Conservation (phyloP, 768 basidiomycete genomes). For the Lentinus tigrinus region DNA sequence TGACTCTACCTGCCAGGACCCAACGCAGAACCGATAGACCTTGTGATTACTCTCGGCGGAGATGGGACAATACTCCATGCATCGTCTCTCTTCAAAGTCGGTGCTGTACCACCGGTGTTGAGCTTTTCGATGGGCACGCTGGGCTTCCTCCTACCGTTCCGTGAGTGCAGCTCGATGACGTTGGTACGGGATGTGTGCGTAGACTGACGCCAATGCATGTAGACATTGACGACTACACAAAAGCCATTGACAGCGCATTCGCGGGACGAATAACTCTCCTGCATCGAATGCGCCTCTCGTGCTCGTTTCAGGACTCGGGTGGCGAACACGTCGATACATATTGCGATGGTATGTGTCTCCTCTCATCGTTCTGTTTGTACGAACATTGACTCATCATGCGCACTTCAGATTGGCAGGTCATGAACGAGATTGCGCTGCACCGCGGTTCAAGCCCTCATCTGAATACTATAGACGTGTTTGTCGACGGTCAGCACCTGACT, state of each 20-base stretch:
- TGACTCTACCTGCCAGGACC: slow-evolving; percentile 32
- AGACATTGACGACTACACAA: slow-evolving; percentile 89
- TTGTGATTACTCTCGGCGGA: slow-evolving; percentile 90
- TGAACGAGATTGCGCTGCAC: slow-evolving; percentile 95
- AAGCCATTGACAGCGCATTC: slow-evolving; percentile 78
- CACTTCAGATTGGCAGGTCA: slow-evolving; percentile 85
- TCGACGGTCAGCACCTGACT: slow-evolving; percentile 92
- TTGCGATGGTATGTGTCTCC: slow-evolving; percentile 49
- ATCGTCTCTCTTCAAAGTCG: slow-evolving; percentile 84
- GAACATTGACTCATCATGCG: neutral
- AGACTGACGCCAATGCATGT: slow-evolving; percentile 30
- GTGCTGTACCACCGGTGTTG: slow-evolving; percentile 89
- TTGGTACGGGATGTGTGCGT: neutral
- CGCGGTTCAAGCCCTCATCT: slow-evolving; percentile 89
- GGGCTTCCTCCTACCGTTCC: slow-evolving; percentile 91
- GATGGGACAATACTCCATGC: slow-evolving; percentile 95
- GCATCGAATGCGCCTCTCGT: slow-evolving; percentile 88
- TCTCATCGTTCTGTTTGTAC: neutral
- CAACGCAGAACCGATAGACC: slow-evolving; percentile 65
- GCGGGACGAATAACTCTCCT: slow-evolving; percentile 78
- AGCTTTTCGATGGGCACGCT: slow-evolving; percentile 93
- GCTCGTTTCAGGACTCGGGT: slow-evolving; percentile 67
- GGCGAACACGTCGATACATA: slow-evolving; percentile 55
- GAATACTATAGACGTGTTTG: slow-evolving; percentile 90
- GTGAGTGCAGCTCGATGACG: slow-evolving; percentile 46